These are phyloP conservation scores for Spatholobus suberectus DNA, from an alignment of 306 rosid genomes.

Conservation along the genomic window DNA sequence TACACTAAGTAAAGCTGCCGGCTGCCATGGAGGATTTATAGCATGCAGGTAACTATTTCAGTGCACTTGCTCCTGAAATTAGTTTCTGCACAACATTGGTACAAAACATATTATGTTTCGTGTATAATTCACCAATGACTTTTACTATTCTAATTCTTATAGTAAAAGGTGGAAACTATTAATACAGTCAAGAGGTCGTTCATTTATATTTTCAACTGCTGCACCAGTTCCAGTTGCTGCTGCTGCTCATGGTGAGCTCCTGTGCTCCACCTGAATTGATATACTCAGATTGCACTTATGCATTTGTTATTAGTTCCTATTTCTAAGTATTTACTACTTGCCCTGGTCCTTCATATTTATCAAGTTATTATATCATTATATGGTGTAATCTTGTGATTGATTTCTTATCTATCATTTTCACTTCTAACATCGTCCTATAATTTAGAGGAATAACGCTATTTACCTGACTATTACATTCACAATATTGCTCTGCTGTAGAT, in stretches of 20 bases:
- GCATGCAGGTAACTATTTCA: conserved; percentile 82
- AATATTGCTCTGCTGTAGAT: conserved; percentile 8
- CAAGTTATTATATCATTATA: conserved; percentile 5
- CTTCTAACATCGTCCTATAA: not conserved
- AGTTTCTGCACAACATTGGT: conserved; percentile 3
- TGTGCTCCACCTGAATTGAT: conserved; percentile 5
- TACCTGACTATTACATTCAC: conserved; percentile 18
- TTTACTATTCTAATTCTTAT: conserved; percentile 40
- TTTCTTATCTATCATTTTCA: conserved; percentile 26
- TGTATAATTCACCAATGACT: conserved; percentile 29
- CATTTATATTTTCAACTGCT: conserved; percentile 91
- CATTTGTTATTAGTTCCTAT: conserved; percentile 20
- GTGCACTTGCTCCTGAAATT: conserved; percentile 13
- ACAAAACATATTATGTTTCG: not conserved
- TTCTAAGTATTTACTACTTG: not conserved
- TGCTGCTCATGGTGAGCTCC: conserved; percentile 79
- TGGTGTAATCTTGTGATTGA: conserved; percentile 2
- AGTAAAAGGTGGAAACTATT: conserved; percentile 91
- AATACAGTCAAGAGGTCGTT: conserved; percentile 93
- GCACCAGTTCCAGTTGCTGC: conserved; percentile 83
- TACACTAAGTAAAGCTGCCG: conserved; percentile 94
- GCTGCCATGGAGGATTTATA: conserved; percentile 97
- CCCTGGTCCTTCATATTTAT: not conserved
- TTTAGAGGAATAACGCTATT: not conserved
- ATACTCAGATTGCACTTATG: conserved; percentile 21